These are phyloP conservation scores for Wickerhamiella spandovensis DNA, from an alignment of 805 yeast species.

Conservation along the genomic window DNA sequence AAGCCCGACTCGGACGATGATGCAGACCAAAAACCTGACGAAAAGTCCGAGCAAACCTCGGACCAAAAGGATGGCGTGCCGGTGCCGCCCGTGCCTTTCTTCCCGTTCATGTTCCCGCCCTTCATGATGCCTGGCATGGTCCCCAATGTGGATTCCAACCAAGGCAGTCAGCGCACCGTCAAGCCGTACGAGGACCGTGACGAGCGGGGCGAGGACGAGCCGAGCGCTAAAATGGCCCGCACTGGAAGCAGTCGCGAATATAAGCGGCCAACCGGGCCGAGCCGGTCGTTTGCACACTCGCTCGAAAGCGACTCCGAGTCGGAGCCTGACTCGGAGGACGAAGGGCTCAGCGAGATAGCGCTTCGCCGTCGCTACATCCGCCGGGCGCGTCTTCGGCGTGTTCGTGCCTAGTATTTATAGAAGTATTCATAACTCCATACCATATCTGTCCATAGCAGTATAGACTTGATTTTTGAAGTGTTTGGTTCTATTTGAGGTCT, in stretches of 20 bases:
- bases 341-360: background rate
- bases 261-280: background rate
- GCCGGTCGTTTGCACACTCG: background rate
- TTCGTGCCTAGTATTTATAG: background rate
- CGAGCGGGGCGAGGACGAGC: background rate
- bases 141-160: background rate
- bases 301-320: background rate
- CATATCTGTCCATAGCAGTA: no score
- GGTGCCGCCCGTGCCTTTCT: constrained; percentile 5
- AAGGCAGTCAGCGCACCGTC: background rate
- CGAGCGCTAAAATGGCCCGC: background rate
- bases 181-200: constrained; percentile 2
- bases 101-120: constrained; percentile 17
- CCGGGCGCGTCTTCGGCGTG: background rate
- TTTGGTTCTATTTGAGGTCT: no score
- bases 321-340: background rate
- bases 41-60: background rate
- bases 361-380: background rate
- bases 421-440: no score
- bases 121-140: constrained; percentile 15
- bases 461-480: no score
- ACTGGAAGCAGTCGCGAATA: background rate
- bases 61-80: background rate
- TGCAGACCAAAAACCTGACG: no score
- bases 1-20: constrained; percentile 13